Evolutionary conservation across 257 asterid genomes (phyloP), one percentile per base, ranked within the genome.

Genomic region (Capsicum rhomboideum): DNA sequence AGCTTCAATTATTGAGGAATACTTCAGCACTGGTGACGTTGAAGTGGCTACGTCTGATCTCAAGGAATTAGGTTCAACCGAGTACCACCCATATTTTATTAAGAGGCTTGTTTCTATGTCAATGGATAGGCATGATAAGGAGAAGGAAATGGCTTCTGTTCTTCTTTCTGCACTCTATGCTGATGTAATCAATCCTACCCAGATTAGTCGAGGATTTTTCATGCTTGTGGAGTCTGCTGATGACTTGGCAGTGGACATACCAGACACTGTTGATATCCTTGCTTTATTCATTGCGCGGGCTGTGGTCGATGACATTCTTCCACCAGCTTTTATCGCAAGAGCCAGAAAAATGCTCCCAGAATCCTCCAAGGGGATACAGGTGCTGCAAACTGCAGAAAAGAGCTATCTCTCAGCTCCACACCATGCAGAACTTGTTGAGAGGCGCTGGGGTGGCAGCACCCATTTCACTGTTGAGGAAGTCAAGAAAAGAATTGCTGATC

Each of bases 391-490:
- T 78, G 91, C 91, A 37, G 98, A 96, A 90, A 97, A 95, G 83
- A 97, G 97, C 95, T 97, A 97, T 87, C 98, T 97, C 37, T 92
- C 97, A 12, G 98, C 99, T 14, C 98, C 99, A 42, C 99, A 97
- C 87, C 99, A 97, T 84, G 99, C 99, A 2, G 99, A 97, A 90
- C 98, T 97, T 58, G 96, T 97, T 6, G 99, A 95, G 85, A 89
- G 93, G 83, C 91, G 97, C 28, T 97, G 99, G 99, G 99, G 99
- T 83, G 99, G 99, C 53, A 97, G 97, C 81, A 97, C 98, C n/a
- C 98, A 93, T 84, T 88, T 92, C 82, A 90, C 96, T n/a, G 98
- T 93, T 17, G 98, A 97, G 84, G 97, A 93, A 87, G 98, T 95
- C 83, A 97, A 95, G 93, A 93, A 90, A 87, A 94, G 93, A 88